Base-by-base conservation (phyloP, 495 filamentous ascomycete genomes). In the Lasiosphaeria ovina region DNA sequence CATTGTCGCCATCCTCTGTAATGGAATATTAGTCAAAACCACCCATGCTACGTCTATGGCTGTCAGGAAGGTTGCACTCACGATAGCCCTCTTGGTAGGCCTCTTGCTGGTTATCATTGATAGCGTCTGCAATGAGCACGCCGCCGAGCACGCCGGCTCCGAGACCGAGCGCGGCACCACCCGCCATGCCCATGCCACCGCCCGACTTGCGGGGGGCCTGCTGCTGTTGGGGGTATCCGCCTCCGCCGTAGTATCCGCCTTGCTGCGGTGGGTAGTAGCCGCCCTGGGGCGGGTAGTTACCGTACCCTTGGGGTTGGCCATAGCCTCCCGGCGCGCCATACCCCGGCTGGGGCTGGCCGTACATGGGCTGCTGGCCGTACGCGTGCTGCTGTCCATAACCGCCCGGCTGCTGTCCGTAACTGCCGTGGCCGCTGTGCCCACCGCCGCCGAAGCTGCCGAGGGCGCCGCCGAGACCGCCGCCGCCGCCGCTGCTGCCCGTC, bases 121-220 rank as follows among this genome's bases (percentile, higher is more conserved):
- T 76, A 9, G 84, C 86, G 66, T 89, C 81, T 3, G 80, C 87
- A 45, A 95, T 67, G 68, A 93, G 51, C 63, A 79, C 75, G 10
- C 90, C 90, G 60, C 89, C 90, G 3, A 93, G 45, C 66, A 95
- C 61, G 56, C 91, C 91, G 57, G 86, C 91, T 51, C 90, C 91
- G 8, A 90, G 67, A 71, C 91, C 91, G 60, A 93, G 72, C 16
- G 90, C 91, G 8, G 87, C 89, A 33, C 83, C 89, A 50, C 89
- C 89, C 1, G 77, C 83, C 48, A 77, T 77, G 24, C 88, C 89
- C 78, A 91, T 79, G 47, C 78, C 70, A 45, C 78, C 80, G 36
- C 68, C 35, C 53, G 61, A 71, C 60, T 63, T 70, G 16, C 45
- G 35, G 36, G 54, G 63, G 49, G 53, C 24, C 50, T 55, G 38